phyloP scores from a whole-genome alignment of 129 eudicot genomes.

The Scalesia atractyloides region DNA sequence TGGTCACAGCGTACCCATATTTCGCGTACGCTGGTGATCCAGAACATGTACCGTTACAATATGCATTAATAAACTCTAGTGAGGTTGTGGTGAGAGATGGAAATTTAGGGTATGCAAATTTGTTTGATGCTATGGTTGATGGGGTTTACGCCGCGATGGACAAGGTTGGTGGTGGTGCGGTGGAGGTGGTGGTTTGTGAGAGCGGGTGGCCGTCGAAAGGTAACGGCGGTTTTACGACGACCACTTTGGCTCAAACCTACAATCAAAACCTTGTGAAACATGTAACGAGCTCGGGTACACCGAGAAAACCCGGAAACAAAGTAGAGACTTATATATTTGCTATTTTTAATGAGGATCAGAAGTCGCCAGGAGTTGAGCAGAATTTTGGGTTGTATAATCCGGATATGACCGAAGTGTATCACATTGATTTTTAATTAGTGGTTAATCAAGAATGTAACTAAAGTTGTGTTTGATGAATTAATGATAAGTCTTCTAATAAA shows the following conservation, averaged over 20 bases:
- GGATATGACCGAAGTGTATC: conserved; percentile 39
- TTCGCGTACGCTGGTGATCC: conserved; percentile 34
- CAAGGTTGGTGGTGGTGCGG: conserved; percentile 27
- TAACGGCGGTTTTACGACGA: conserved; percentile 35
- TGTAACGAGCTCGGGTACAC: conserved; percentile 39
- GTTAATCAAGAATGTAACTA: background rate
- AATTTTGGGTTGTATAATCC: conserved; percentile 50
- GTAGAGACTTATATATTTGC: conserved; percentile 47
- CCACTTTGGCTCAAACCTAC: conserved; percentile 28
- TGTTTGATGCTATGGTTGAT: conserved; percentile 53
- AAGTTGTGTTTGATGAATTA: no score
- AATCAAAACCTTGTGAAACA: conserved; percentile 36
- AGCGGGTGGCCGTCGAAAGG: conserved; percentile 52
- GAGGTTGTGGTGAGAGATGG: conserved; percentile 42
- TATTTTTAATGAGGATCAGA: conserved; percentile 38
- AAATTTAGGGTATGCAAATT: conserved; percentile 31
- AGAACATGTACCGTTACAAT: conserved; percentile 5
- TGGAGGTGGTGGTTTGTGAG: conserved; percentile 46
- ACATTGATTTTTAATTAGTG: conserved; percentile 30
- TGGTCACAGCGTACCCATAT: conserved; percentile 49
- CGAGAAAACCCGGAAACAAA: conserved; percentile 29
- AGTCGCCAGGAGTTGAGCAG: conserved; percentile 46
- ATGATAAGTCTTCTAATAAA: no score
- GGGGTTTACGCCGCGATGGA: conserved; percentile 41
- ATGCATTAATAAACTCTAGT: conserved; percentile 32